Evolutionary conservation across 495 filamentous ascomycete genomes (phyloP).

Genomic region (Aspergillus coremiiformis): DNA sequence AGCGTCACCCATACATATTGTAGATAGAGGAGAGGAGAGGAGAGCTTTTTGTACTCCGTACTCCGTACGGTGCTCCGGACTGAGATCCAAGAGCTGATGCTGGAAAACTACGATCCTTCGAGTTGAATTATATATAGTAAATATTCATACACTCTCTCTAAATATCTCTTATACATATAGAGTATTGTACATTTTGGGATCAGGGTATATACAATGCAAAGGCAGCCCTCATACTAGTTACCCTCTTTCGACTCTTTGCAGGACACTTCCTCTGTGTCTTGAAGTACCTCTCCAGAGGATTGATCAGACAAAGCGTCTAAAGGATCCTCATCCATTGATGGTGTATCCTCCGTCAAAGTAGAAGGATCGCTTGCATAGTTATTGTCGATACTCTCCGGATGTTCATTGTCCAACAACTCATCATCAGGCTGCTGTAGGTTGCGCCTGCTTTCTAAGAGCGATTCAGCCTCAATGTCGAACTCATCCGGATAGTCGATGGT

Average conservation of each 20-base stretch:
- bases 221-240: neutral
- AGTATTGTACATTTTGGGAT: constrained; percentile 9
- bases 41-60: no score
- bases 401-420: constrained; percentile 13
- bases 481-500: constrained; percentile 17
- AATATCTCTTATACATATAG: constrained; percentile 3
- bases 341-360: neutral
- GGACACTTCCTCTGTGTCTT: neutral
- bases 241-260: neutral
- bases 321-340: neutral
- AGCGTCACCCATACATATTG: no score
- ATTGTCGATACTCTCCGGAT: neutral
- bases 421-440: constrained; percentile 3
- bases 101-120: neutral
- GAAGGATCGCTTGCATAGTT: neutral
- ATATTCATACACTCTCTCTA: neutral
- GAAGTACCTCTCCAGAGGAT: neutral
- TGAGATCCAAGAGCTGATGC: neutral
- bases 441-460: constrained; percentile 8
- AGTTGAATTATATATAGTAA: neutral
- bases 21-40: no score
- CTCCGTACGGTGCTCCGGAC: no score
- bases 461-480: constrained; percentile 23
- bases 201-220: constrained; percentile 9
- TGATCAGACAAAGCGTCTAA: neutral